A percentile compares a stretch with the other conserved stretches of the same genome.
Conservation (phyloP, 2,329 filamentous ascomycete species). For the Aspergillus sp. region DNA sequence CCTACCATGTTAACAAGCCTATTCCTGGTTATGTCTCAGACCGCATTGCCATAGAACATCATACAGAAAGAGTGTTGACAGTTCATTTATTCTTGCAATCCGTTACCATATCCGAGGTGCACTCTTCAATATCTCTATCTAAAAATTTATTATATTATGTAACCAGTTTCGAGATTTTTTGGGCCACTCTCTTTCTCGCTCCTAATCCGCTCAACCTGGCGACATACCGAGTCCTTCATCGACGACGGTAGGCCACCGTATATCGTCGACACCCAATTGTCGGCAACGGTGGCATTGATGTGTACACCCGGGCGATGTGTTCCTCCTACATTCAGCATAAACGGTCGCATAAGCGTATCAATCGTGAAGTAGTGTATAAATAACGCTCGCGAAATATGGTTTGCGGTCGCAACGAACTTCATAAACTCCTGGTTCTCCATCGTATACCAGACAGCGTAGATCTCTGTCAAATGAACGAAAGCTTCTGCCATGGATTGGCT, state of each 20-base stretch:
- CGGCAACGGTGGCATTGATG: slow-evolving; percentile 18
- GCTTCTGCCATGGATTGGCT: slow-evolving; percentile 20
- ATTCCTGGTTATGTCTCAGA: too few relatives aligned
- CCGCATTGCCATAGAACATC: too few relatives aligned
- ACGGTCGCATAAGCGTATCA: slow-evolving; percentile 40
- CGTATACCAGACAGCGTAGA: slow-evolving; percentile 41
- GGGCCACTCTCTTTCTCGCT: neutral
- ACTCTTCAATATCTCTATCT: neutral
- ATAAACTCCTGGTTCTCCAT: slow-evolving; percentile 43
- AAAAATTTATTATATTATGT: neutral
- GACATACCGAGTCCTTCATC: slow-evolving; percentile 33
- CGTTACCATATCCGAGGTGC: too few relatives aligned
- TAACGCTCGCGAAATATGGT: slow-evolving; percentile 42
- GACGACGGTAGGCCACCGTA: slow-evolving; percentile 28
- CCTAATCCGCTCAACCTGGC: slow-evolving; percentile 18
- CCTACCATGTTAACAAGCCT: too few relatives aligned
- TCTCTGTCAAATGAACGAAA: slow-evolving; percentile 41
- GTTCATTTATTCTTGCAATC: too few relatives aligned
- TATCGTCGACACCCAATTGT: slow-evolving; percentile 41
- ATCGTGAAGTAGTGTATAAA: slow-evolving; percentile 49
- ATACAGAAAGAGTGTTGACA: too few relatives aligned
- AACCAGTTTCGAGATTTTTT: neutral
- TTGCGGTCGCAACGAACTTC: slow-evolving; percentile 42
- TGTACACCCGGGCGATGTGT: slow-evolving; percentile 3
- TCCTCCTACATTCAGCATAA: slow-evolving; percentile 10